These are phyloP conservation scores for Asclepias syriaca DNA, from an alignment of 257 asterid genomes.

Conservation along the genomic window DNA sequence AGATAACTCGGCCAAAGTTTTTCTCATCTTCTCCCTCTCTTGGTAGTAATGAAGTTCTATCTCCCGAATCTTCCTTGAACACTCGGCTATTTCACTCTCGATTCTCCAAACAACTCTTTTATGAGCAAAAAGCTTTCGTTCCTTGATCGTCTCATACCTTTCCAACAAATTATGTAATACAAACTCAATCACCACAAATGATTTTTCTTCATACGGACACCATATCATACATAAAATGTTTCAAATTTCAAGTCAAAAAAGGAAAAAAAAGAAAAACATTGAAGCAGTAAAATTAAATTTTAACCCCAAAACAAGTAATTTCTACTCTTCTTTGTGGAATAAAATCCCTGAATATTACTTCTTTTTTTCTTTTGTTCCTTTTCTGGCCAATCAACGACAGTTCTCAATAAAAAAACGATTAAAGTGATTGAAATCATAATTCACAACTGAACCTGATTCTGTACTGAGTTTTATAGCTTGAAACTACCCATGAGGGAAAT, in stretches of 20 bases:
- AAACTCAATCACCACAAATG: not conserved
- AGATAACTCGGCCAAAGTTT: conserved; percentile 40
- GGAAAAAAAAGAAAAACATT: too few species aligned
- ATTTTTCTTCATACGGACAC: not conserved
- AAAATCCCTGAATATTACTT: not conserved
- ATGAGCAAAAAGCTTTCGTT: conserved; percentile 51
- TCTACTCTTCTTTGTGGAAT: not conserved
- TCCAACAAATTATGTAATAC: not conserved
- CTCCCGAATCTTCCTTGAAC: conserved; percentile 46
- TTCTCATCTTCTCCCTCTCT: conserved; percentile 56
- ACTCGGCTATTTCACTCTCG: conserved; percentile 61
- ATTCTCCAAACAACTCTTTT: conserved; percentile 63
- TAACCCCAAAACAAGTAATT: not conserved
- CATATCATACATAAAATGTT: not conserved
- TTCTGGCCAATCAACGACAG: not conserved
- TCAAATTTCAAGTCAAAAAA: not conserved
- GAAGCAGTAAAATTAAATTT: not conserved
- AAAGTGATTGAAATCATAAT: not conserved
- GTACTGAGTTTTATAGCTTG: conserved; percentile 40
- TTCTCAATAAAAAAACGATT: not conserved
- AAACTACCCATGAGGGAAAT: conserved; percentile 14
- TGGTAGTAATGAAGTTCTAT: conserved; percentile 29
- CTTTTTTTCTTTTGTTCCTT: too few species aligned
- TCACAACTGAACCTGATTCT: conserved; percentile 40
- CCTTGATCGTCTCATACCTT: conserved; percentile 51